These are phyloP conservation scores for Eucalyptus erythrocorys DNA, from an alignment of 345 rosid species.

Conservation along the genomic window DNA sequence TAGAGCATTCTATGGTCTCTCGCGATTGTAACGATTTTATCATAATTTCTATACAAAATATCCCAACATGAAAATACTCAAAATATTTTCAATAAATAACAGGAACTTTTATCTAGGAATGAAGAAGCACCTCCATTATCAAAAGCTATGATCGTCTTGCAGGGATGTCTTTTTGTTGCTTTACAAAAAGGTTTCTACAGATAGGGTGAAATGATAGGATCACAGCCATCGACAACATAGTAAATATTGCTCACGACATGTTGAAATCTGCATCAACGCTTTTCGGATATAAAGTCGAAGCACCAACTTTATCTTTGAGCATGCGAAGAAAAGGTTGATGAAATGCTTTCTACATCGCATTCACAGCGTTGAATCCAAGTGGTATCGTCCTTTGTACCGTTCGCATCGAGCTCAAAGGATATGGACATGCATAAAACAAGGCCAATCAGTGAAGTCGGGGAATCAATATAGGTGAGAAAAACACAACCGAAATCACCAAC, in stretches of 20 bases:
- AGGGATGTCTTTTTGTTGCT: not conserved
- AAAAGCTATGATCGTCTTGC: not conserved
- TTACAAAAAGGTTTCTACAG: not conserved
- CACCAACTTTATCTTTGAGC: not conserved
- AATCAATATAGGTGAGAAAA: not conserved
- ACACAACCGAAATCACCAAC: not conserved
- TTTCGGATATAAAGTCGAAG: not conserved
- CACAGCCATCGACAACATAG: not conserved
- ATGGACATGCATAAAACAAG: not conserved
- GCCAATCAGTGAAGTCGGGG: not conserved
- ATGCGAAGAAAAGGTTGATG: not conserved
- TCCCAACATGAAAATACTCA: not conserved
- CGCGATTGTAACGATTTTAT: too few species aligned
- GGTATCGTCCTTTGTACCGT: not conserved
- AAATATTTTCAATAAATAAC: not conserved
- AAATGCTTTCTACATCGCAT: not conserved
- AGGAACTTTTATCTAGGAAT: not conserved
- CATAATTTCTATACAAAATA: not conserved
- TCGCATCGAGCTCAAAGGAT: not conserved
- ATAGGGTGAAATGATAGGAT: not conserved
- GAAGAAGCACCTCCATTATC: not conserved
- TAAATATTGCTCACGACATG: not conserved
- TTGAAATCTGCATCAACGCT: not conserved
- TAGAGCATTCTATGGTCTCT: not conserved
- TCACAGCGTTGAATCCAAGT: not conserved